Conservation (phyloP, 352 stramenopile species). For the Globisporangium barbulae region DNA sequence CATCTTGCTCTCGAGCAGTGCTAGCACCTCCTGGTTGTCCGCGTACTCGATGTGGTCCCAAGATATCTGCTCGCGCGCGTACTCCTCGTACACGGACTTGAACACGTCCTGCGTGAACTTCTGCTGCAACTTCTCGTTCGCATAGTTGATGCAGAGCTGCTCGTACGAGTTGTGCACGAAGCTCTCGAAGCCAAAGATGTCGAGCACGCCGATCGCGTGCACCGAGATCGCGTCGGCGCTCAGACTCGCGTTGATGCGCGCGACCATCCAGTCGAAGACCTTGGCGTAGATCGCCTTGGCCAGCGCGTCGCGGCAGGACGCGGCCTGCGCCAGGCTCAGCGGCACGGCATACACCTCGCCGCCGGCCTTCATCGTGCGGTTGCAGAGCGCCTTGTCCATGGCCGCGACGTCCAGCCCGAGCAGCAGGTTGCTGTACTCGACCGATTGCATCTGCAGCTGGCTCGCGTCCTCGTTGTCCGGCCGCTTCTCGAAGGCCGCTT, state of each 20-base stretch:
- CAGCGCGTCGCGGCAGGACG: slow-evolving; percentile 89
- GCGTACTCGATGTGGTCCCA: slow-evolving; percentile 81
- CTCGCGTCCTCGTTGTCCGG: slow-evolving; percentile 60
- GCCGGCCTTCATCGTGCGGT: slow-evolving; percentile 65
- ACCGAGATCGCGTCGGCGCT: slow-evolving; percentile 24
- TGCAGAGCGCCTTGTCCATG: slow-evolving; percentile 58
- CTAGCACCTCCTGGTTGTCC: slow-evolving; percentile 77
- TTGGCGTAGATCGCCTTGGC: slow-evolving; percentile 94
- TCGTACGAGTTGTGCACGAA: slow-evolving; percentile 95
- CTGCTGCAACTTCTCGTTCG: slow-evolving; percentile 82
- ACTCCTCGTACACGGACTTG: slow-evolving; percentile 84
- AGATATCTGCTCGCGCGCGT: slow-evolving; percentile 59
- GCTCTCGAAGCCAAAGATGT: slow-evolving; percentile 99
- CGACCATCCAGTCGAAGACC: slow-evolving; percentile 96
- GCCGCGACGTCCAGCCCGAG: slow-evolving; percentile 44
- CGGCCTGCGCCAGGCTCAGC: slow-evolving; percentile 59
- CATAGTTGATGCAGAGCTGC: slow-evolving; percentile 85
- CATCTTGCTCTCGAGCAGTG: slow-evolving; percentile 72
- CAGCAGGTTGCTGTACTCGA: slow-evolving; percentile 39
- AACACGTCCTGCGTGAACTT: slow-evolving; percentile 90
- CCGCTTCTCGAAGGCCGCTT: slow-evolving; percentile 47
- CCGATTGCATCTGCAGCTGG: slow-evolving; percentile 30
- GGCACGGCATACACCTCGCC: slow-evolving; percentile 65
- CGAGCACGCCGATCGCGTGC: slow-evolving; percentile 85
- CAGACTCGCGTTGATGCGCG: slow-evolving; percentile 81